Evolutionary conservation across 2,329 filamentous ascomycete genomes (phyloP).

Genomic region (Apiospora sp.): DNA sequence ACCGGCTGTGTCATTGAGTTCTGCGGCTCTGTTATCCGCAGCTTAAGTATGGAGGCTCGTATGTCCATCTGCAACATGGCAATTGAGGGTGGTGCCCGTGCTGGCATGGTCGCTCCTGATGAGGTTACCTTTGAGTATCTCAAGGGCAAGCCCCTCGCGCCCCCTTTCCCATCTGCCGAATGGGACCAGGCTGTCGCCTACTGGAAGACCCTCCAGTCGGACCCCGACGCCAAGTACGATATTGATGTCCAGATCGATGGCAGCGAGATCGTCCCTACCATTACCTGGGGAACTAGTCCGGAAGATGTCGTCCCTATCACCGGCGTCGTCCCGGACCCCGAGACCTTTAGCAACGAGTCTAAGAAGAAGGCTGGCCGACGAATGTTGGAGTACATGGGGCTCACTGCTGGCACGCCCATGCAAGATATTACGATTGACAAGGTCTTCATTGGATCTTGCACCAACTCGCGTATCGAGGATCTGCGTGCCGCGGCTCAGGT

Average conservation of each 20-base stretch:
- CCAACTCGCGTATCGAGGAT: constrained; percentile 96
- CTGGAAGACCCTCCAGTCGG: constrained; percentile 87
- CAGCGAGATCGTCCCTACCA: constrained; percentile 91
- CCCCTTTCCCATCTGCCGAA: constrained; percentile 81
- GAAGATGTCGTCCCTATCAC: constrained; percentile 97
- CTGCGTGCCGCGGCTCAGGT: constrained; percentile 85
- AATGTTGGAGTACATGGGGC: constrained; percentile 95
- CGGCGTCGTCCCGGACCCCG: constrained; percentile 86
- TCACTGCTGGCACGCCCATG: constrained; percentile 86
- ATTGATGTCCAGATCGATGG: constrained; percentile 87
- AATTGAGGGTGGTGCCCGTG: constrained; percentile 93
- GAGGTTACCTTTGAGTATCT: constrained; percentile 95
- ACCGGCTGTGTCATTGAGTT: constrained; percentile 97
- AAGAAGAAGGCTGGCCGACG: constrained; percentile 83
- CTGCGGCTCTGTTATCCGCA: constrained; percentile 91
- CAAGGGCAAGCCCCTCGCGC: constrained; percentile 87
- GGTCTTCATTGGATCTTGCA: constrained; percentile 98
- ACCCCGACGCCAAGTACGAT: constrained; percentile 89
- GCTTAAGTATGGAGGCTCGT: constrained; percentile 91
- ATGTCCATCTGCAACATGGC: constrained; percentile 99
- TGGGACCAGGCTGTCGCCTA: constrained; percentile 90
- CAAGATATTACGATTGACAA: constrained; percentile 94
- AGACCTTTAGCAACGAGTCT: constrained; percentile 80
- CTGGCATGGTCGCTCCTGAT: constrained; percentile 96
- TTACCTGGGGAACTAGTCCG: constrained; percentile 97